A percentile compares a stretch with the other conserved stretches of the same genome.
Evolutionary conservation across 78 protist genomes (phyloP).

Genomic region (Acrasis kona): DNA sequence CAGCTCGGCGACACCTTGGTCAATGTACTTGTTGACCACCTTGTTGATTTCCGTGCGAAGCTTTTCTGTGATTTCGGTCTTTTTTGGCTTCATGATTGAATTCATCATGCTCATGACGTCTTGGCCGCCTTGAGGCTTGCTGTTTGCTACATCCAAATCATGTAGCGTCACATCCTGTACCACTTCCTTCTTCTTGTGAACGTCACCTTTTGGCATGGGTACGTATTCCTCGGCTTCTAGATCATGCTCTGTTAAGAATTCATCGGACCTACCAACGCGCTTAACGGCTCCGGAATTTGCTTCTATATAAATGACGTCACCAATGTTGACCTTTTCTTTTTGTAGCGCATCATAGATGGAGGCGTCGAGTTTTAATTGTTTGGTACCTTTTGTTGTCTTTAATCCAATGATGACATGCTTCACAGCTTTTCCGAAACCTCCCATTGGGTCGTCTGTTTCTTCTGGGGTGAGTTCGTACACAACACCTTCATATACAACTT

Average conservation of each 20-base stretch:
- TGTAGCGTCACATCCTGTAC: slow-evolving; percentile 98
- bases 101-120: slow-evolving; percentile 96
- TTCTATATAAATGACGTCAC: slow-evolving; percentile 98
- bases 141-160: slow-evolving; percentile 98
- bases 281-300: slow-evolving; percentile 92
- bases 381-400: slow-evolving; percentile 75
- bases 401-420: slow-evolving; percentile 86
- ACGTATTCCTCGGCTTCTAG: slow-evolving; percentile 99
- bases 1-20: slow-evolving; percentile 99
- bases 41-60: slow-evolving; percentile 97
- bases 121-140: slow-evolving; percentile 94
- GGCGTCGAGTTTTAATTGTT: slow-evolving; percentile 94
- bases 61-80: slow-evolving; percentile 99
- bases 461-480: slow-evolving; percentile 95
- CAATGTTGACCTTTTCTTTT: slow-evolving; percentile 91
- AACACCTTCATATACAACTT: slow-evolving; percentile 99
- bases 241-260: slow-evolving; percentile 89
- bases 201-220: slow-evolving; percentile 99
- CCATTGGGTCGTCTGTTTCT: slow-evolving; percentile 90
- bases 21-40: slow-evolving; percentile 97
- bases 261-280: slow-evolving; percentile 95
- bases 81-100: slow-evolving; percentile 87
- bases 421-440: slow-evolving; percentile 93
- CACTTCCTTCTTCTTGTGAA: slow-evolving; percentile 93
- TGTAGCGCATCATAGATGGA: slow-evolving; percentile 92